A percentile compares a stretch with the other conserved stretches of the same genome.
These are phyloP conservation scores for Podaxis carcinomalis DNA, from an alignment of 768 basidiomycete species.

Conservation along the genomic window DNA sequence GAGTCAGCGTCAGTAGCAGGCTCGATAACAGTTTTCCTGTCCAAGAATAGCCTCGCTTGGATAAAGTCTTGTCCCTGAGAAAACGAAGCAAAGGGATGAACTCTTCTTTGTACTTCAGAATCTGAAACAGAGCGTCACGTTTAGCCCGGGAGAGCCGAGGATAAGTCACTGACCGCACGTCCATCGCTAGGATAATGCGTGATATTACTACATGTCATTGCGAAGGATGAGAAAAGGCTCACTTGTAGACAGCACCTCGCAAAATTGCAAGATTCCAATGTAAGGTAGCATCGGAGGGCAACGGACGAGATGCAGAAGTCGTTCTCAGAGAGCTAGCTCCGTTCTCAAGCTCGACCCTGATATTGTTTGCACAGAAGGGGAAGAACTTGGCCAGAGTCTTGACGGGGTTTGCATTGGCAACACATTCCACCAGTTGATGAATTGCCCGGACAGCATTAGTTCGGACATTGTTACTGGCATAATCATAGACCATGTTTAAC, in stretches of 20 bases:
- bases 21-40: constrained; percentile 75
- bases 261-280: constrained; percentile 84
- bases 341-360: constrained; percentile 73
- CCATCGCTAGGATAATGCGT: constrained; percentile 42
- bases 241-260: constrained; percentile 80
- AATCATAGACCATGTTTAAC: constrained; percentile 79
- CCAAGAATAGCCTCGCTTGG: constrained; percentile 81
- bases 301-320: constrained; percentile 62
- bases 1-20: constrained; percentile 67
- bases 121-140: constrained; percentile 29
- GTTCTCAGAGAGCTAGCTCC: constrained; percentile 76
- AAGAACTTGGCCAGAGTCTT: constrained; percentile 81
- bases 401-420: constrained; percentile 73
- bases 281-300: constrained; percentile 79
- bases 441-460: constrained; percentile 85
- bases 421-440: constrained; percentile 80
- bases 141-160: background rate
- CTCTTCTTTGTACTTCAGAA: constrained; percentile 60
- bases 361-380: constrained; percentile 65
- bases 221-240: constrained; percentile 23
- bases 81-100: constrained; percentile 56
- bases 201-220: constrained; percentile 1
- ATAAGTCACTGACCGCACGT: constrained; percentile 40
- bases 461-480: constrained; percentile 75
- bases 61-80: constrained; percentile 66